Evolutionary conservation across 495 filamentous ascomycete species (phyloP).

Genomic region (Penicillium manginii): DNA sequence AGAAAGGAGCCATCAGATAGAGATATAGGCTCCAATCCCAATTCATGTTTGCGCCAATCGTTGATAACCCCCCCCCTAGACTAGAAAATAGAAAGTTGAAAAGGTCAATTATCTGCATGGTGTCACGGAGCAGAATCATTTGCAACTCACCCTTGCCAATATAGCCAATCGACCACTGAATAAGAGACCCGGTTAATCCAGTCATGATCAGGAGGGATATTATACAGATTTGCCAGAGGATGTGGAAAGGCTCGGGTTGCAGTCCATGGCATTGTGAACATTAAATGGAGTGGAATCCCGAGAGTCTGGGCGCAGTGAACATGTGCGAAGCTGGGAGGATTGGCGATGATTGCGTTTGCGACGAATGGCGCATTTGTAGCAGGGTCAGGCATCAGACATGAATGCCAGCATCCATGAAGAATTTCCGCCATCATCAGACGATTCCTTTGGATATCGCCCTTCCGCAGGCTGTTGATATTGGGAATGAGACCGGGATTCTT

Average conservation of each 20-base stretch:
- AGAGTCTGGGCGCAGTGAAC: constrained; percentile 65
- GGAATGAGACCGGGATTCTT: neutral
- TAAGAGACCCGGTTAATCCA: constrained; percentile 64
- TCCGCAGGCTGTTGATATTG: neutral
- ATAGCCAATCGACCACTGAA: constrained; percentile 64
- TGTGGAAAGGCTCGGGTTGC: constrained; percentile 59
- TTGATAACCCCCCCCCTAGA: too few species aligned
- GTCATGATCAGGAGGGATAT: too few species aligned
- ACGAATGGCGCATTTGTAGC: constrained; percentile 53
- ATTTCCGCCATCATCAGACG: constrained; percentile 55
- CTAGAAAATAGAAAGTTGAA: too few species aligned
- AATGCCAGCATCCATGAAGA: constrained; percentile 65
- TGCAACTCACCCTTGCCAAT: constrained; percentile 65
- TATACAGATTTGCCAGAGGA: constrained; percentile 56
- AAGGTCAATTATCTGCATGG: too few species aligned
- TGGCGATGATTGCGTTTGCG: constrained; percentile 69
- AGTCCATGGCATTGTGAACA: constrained; percentile 69
- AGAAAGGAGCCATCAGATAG: too few species aligned
- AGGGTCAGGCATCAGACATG: constrained; percentile 58
- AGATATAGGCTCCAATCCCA: too few species aligned
- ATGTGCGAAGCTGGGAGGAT: constrained; percentile 69
- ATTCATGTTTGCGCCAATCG: too few species aligned
- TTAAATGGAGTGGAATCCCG: constrained; percentile 63
- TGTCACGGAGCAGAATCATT: too few species aligned
- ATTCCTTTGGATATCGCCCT: neutral